Base-by-base conservation (phyloP, 2,329 filamentous ascomycete genomes). In the Nothopassalora personata region DNA sequence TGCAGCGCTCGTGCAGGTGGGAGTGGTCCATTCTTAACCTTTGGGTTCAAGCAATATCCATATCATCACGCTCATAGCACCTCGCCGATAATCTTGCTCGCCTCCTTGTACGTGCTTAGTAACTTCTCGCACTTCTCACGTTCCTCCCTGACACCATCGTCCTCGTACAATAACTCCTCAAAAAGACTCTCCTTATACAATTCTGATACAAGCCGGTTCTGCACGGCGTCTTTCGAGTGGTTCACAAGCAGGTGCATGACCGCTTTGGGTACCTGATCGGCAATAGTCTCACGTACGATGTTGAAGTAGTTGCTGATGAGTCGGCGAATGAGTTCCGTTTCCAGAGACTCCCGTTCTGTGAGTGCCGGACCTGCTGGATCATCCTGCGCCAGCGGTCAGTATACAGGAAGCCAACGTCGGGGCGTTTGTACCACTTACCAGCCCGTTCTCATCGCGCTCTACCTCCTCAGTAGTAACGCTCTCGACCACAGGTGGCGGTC, bases 201-300 rank as follows among this genome's bases (percentile, higher is more conserved):
- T 74, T 96, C 90, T 73, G 90, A 96, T 58, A 99, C 94, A 6
- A 99, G 85, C 49, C 94, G 85, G 76, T 99, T 99, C 76, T 99
- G 94, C 33, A 99, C 92, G 11, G 93, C 93, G 67, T 99, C 94
- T 75, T 97, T 97, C 78, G 90, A 96, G 79, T 97, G 90, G 76
- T 99, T 99, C 72, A 99, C 94, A 34, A 99, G 84, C 50, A 99
- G 84, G 74, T 99, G 94, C 94, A 99, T 99, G 67, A 99, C 89
- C 5, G 94, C 94, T 79, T 99, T 99, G 66, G 94, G 94, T 10
- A 99, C 94, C 77, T 97, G 93, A 73, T 99, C 94, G 48, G 93
- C 93, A 69, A 97, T 96, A n/a, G 91, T 93, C 77, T 99, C 94
- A 63, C 94, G 90, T 50, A 99, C 94, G 70, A 99, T 99, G 75